phyloP scores from a whole-genome alignment of 768 basidiomycete species.

The Agaricus bisporus region DNA sequence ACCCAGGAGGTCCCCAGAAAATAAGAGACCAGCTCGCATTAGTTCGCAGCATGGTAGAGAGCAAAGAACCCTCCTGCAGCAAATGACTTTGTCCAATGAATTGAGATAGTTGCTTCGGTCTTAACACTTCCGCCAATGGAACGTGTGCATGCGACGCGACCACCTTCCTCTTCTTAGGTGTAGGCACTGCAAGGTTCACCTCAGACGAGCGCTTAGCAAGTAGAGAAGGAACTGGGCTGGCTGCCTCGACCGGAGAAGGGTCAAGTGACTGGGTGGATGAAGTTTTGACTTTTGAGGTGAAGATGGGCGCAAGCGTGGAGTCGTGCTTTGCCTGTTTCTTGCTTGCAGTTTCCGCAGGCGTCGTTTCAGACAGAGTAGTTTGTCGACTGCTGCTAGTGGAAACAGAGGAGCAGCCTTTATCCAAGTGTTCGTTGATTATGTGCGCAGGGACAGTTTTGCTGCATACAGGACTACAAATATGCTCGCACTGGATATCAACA shows the following conservation, averaged over 20 bases:
- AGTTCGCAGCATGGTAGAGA: slow-evolving; percentile 44
- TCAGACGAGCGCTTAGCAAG: slow-evolving; percentile 15
- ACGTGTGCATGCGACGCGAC: slow-evolving; percentile 21
- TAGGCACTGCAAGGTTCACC: slow-evolving; percentile 11
- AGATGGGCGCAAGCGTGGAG: slow-evolving; percentile 34
- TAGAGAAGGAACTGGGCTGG: slow-evolving; percentile 5
- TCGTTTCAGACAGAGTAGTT: background rate
- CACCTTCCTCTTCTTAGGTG: slow-evolving; percentile 17
- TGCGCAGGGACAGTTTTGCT: slow-evolving; percentile 31
- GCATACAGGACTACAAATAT: slow-evolving; percentile 40
- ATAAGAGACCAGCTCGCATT: slow-evolving; percentile 56
- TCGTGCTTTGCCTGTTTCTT: slow-evolving; percentile 7
- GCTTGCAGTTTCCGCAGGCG: slow-evolving; percentile 2
- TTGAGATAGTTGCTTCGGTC: slow-evolving; percentile 57
- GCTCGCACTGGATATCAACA: background rate
- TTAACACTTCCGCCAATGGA: slow-evolving; percentile 68
- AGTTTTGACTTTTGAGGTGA: slow-evolving; percentile 21
- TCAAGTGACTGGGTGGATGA: background rate
- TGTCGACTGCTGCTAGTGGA: slow-evolving; percentile 10
- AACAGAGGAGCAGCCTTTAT: slow-evolving; percentile 32
- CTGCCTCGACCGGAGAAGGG: background rate
- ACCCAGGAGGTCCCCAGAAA: slow-evolving; percentile 77
- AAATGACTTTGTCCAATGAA: slow-evolving; percentile 72
- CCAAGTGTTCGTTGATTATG: slow-evolving; percentile 47
- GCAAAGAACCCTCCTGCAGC: slow-evolving; percentile 47